Base-by-base conservation (phyloP, 805 yeast genomes). In the Sugiyamaella boreocaroliniensis region DNA sequence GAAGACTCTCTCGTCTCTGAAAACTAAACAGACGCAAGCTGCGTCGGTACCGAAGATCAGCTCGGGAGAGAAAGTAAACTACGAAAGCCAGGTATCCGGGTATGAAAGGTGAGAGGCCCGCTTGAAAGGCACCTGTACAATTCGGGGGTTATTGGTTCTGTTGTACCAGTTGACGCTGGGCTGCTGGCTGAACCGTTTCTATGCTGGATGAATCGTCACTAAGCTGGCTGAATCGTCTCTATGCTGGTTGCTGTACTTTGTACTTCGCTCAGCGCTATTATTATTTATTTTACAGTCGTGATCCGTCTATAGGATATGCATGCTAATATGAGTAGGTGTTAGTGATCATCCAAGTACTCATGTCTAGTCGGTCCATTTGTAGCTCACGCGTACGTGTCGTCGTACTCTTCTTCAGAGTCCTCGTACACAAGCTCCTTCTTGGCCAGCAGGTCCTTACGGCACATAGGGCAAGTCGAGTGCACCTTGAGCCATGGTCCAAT, bases 401-500 rank as follows among this genome's bases (percentile, higher is more conserved):
- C 74, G 83, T 89, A 83, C 46, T 74, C 85, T 48, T 82, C 89
- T 49, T 84, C 64, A 37, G 60, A 56, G 44, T 60, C 64, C 2
- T 57, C 59, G 18, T 22, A 82, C 10, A 78, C 78, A 18, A 72
- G 66, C 11, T 61, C 40, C 66, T 71, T 78, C 71, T 71, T 78
- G 49, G 74, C 78, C 18, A 78, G 65, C 22, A 90, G 79, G 62
- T 89, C 83, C 55, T 77, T 80, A 58, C 98, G 75, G 64, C 97
- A 92, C 61, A 92, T 68, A 0, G 98, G 98, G 64, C 98, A 90
- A 2, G 73, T 71, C 10, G 72, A 58, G 51, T 68, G 65, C 47
- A 81, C 72, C 57, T 80, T 79, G 49, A 92, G 73, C 98, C 98
- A 90, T 0, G 95, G 93, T 0, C 85, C 84, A 40, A 92, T 82